phyloP scores from a whole-genome alignment of 306 rosid genomes.

The Phaseolus lunatus region DNA sequence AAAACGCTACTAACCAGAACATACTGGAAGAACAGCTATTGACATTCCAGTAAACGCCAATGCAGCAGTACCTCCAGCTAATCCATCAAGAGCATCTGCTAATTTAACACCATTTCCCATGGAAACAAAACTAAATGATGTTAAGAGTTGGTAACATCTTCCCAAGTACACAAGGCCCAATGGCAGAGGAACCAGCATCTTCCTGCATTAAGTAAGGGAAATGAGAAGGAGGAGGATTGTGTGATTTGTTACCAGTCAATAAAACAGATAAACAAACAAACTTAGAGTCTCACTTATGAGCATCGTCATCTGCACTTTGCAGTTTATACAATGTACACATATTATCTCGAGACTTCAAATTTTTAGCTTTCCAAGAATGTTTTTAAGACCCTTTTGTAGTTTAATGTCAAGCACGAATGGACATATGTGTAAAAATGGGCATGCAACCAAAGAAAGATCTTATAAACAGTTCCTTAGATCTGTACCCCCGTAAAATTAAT shows the following conservation, averaged over 20 bases:
- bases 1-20: conserved; percentile 75
- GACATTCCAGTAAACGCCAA: conserved; percentile 96
- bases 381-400: conserved; percentile 6
- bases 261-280: conserved; percentile 22
- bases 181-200: conserved; percentile 86
- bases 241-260: conserved; percentile 38
- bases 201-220: conserved; percentile 64
- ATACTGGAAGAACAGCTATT: conserved; percentile 93
- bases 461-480: not conserved
- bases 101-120: conserved; percentile 90
- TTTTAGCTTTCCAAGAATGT: conserved; percentile 5
- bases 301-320: conserved; percentile 22
- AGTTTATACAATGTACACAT: not conserved
- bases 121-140: conserved; percentile 83
- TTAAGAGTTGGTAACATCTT: conserved; percentile 70
- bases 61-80: conserved; percentile 95
- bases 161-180: conserved; percentile 86
- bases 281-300: conserved; percentile 20
- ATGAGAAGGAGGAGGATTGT: conserved; percentile 36
- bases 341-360: not conserved
- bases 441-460: not conserved
- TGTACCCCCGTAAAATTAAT: not conserved
- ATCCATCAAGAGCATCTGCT: conserved; percentile 92
- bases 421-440: not conserved
- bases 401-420: not conserved